Conservation (phyloP, 2,329 filamentous ascomycete species). For the Xylaria sp. region DNA sequence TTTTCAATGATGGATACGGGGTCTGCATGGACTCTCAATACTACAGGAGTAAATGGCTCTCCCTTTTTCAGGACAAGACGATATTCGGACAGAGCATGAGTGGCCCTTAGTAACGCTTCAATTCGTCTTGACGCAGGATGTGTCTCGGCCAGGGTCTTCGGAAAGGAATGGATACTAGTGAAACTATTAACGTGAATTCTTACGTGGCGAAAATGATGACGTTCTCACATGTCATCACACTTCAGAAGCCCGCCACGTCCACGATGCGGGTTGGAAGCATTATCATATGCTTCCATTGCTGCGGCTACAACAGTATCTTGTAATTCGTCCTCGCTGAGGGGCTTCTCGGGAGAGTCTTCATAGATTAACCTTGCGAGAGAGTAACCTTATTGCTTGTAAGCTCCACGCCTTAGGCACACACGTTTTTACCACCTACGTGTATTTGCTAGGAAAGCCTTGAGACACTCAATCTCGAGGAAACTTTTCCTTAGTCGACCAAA, state of each 20-base stretch:
- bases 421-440: conserved; percentile 60
- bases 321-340: conserved; percentile 62
- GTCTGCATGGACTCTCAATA: conserved; percentile 79
- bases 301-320: conserved; percentile 70
- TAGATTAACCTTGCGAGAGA: conserved; percentile 71
- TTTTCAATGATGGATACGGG: conserved; percentile 78
- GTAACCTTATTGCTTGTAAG: conserved; percentile 61
- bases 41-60: conserved; percentile 81
- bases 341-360: conserved; percentile 60
- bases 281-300: conserved; percentile 79
- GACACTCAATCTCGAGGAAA: conserved; percentile 74
- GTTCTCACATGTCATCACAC: conserved; percentile 75
- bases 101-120: conserved; percentile 74
- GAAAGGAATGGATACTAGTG: conserved; percentile 71
- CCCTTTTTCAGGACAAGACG: conserved; percentile 81
- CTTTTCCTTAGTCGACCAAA: conserved; percentile 69
- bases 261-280: conserved; percentile 82
- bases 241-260: conserved; percentile 80
- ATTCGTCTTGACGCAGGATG: conserved; percentile 63
- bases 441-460: conserved; percentile 73
- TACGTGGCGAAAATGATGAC: neutral
- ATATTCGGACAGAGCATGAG: conserved; percentile 79
- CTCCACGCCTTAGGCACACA: neutral
- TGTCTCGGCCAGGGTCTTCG: conserved; percentile 64
- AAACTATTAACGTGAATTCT: conserved; percentile 15